A percentile compares a stretch with the other conserved stretches of the same genome.
These are phyloP conservation scores for Mucor irregularis DNA, from an alignment of 371 early-diverging fungal species.

Conservation along the genomic window DNA sequence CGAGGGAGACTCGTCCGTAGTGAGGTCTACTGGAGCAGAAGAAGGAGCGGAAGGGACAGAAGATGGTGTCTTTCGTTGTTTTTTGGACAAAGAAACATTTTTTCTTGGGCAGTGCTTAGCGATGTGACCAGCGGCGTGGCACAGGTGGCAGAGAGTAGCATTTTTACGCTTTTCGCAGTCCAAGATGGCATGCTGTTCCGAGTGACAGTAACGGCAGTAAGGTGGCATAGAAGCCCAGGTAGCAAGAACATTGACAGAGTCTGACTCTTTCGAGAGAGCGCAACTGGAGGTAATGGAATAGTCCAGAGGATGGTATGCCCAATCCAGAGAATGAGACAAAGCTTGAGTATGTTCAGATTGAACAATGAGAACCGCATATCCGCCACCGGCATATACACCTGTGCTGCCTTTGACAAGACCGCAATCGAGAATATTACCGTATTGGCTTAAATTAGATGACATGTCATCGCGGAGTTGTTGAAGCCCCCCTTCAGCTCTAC, in stretches of 20 bases:
- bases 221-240: conserved; percentile 4
- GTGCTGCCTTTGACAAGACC: background rate
- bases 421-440: background rate
- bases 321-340: conserved; percentile 59
- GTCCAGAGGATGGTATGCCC: conserved; percentile 8
- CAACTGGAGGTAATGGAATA: background rate
- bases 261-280: background rate
- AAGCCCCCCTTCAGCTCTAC: background rate
- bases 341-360: conserved; percentile 32
- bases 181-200: background rate
- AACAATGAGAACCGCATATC: conserved; percentile 20
- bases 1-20: too few species aligned
- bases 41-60: too few species aligned
- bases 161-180: background rate
- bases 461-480: background rate
- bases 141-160: background rate
- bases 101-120: background rate
- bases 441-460: background rate
- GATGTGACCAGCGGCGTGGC: background rate
- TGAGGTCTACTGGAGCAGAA: too few species aligned
- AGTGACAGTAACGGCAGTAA: conserved; percentile 8
- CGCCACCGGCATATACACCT: background rate
- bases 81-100: too few species aligned
- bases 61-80: too few species aligned
- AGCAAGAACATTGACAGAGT: background rate